Conservation (phyloP, 2,329 filamentous ascomycete genomes). For the Dryadomyces quercivorus region DNA sequence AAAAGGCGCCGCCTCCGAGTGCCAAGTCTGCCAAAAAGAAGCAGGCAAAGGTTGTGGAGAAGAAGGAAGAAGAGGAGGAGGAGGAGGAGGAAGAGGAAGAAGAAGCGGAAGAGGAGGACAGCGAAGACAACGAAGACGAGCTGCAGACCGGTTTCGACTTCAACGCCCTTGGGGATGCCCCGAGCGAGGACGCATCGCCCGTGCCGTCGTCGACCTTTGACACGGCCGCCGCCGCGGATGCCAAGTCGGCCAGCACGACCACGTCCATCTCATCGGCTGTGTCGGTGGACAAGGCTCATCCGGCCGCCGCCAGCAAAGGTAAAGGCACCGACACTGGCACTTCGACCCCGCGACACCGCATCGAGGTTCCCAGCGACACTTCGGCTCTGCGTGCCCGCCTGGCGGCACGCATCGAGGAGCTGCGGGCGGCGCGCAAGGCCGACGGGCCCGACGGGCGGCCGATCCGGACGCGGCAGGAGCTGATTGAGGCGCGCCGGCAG, state of each 20-base stretch:
- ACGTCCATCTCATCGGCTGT: constrained; percentile 57
- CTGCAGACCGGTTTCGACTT: constrained; percentile 31
- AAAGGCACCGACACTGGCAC: no score
- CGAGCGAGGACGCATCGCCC: constrained; percentile 13
- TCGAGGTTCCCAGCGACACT: constrained; percentile 57
- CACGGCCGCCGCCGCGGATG: constrained; percentile 21
- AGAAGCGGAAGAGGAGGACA: constrained; percentile 24
- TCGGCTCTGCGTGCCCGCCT: constrained; percentile 67
- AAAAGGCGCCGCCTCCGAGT: not conserved
- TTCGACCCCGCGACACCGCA: constrained; percentile 39
- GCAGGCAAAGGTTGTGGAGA: constrained; percentile 13
- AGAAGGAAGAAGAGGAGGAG: constrained; percentile 26
- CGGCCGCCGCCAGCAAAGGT: no score
- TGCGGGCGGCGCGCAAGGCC: constrained; percentile 77
- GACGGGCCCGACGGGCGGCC: constrained; percentile 53
- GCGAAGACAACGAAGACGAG: constrained; percentile 45
- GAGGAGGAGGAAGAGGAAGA: constrained; percentile 17
- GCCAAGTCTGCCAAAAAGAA: constrained; percentile 4
- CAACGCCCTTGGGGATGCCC: constrained; percentile 32
- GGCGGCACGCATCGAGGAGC: constrained; percentile 69
- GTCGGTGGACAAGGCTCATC: constrained; percentile 35
- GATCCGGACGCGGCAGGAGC: constrained; percentile 76
- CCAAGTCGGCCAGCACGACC: constrained; percentile 30
- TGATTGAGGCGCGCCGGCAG: constrained; percentile 77
- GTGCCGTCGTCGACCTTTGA: constrained; percentile 52